A percentile compares a stretch with the other conserved stretches of the same genome.
These are phyloP conservation scores for Ceraceosorus guamensis DNA, from an alignment of 1,284 basidiomycete species.

Conservation along the genomic window DNA sequence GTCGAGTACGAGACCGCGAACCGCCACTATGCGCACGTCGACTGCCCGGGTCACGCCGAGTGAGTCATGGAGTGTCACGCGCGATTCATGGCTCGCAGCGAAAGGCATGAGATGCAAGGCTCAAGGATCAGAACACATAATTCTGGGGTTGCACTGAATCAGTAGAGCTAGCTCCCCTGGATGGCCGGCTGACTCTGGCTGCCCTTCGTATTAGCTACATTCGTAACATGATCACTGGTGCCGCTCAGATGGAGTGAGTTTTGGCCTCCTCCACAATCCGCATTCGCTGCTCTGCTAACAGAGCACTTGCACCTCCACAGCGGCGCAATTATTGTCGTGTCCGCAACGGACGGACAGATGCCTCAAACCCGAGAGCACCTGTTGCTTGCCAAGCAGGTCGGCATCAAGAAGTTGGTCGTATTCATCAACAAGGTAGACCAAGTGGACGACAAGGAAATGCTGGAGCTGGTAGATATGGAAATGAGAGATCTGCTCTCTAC, in stretches of 20 bases:
- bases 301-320: neutral
- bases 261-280: too few relatives aligned
- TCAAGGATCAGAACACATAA: neutral
- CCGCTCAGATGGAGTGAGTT: conserved; percentile 85
- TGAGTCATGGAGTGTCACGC: conserved; percentile 60
- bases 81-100: conserved; percentile 36
- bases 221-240: conserved; percentile 97
- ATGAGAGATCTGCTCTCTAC: conserved; percentile 93
- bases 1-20: conserved; percentile 89
- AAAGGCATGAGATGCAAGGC: neutral
- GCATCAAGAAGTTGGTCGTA: conserved; percentile 95
- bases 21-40: conserved; percentile 97
- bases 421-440: conserved; percentile 99
- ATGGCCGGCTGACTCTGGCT: neutral
- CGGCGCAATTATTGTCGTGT: conserved; percentile 63
- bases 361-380: conserved; percentile 98
- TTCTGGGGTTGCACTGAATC: too few relatives aligned
- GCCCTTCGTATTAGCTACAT: conserved; percentile 39
- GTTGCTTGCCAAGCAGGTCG: conserved; percentile 93
- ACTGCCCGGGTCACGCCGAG: conserved; percentile 69
- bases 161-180: too few relatives aligned
- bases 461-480: conserved; percentile 99
- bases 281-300: neutral
- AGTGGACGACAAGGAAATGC: conserved; percentile 94
- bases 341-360: conserved; percentile 99